These are phyloP conservation scores for Apiospora koreana DNA, from an alignment of 2,329 filamentous ascomycete species.

Conservation along the genomic window DNA sequence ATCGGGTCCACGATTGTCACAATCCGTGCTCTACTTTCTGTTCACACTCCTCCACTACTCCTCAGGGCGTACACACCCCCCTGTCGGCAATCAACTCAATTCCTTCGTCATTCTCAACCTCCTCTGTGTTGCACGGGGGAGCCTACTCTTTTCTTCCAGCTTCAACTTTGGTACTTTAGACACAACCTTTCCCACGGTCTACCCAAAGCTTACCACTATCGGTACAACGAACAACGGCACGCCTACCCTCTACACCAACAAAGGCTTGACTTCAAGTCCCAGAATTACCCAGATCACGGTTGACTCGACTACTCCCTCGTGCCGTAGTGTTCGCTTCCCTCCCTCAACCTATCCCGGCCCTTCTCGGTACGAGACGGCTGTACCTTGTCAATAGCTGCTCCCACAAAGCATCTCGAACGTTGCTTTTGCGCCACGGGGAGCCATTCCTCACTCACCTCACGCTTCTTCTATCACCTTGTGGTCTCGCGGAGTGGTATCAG, in stretches of 20 bases:
- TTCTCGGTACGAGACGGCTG: background rate
- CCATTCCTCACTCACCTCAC: background rate
- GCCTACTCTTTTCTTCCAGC: background rate
- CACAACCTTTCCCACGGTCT: background rate
- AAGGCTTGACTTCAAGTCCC: background rate
- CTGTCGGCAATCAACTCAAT: slow-evolving; percentile 9
- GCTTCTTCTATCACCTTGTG: background rate
- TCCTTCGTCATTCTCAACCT: slow-evolving; percentile 6
- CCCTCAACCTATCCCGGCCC: background rate
- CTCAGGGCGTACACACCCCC: background rate
- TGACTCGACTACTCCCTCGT: background rate
- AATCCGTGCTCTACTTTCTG: slow-evolving; percentile 7
- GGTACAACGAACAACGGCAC: background rate
- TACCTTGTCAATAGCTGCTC: background rate
- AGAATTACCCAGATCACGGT: background rate
- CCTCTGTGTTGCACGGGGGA: background rate
- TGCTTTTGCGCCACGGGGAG: background rate
- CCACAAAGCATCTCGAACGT: background rate
- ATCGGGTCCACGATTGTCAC: slow-evolving; percentile 2
- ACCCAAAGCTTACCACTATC: background rate
- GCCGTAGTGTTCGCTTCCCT: background rate
- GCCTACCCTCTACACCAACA: background rate
- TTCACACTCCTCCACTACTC: background rate
- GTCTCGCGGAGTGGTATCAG: background rate
- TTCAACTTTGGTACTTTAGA: slow-evolving; percentile 3